Evolutionary conservation across 1,139 yeast species (phyloP).

Genomic region (Pichia sp.): DNA sequence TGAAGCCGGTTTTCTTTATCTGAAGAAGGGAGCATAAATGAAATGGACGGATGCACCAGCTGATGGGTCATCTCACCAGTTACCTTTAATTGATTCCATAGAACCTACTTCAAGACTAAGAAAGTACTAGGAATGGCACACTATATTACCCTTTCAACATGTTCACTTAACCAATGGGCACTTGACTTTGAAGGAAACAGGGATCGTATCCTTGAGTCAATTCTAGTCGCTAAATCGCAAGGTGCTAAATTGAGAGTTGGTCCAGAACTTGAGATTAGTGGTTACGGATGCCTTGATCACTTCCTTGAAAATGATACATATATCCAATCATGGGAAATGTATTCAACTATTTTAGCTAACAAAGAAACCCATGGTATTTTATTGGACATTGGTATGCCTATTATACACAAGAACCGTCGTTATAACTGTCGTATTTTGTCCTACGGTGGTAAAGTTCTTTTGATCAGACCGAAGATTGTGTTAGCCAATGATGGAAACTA

Average conservation of each 20-base stretch:
- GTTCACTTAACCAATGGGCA: conserved; percentile 96
- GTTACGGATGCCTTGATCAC: conserved; percentile 95
- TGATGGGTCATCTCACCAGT: no score
- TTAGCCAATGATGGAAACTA: conserved; percentile 97
- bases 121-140: conserved; percentile 55
- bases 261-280: conserved; percentile 92
- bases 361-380: conserved; percentile 66
- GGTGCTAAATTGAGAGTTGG: conserved; percentile 90
- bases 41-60: no score
- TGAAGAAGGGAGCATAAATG: no score
- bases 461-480: conserved; percentile 88
- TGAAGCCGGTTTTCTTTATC: no score
- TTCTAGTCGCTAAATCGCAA: conserved; percentile 60
- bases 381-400: conserved; percentile 92
- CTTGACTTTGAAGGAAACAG: conserved; percentile 96
- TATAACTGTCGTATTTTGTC: conserved; percentile 89
- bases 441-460: conserved; percentile 65
- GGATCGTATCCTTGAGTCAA: conserved; percentile 80
- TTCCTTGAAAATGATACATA: conserved; percentile 85
- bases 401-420: conserved; percentile 77
- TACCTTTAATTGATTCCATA: no score
- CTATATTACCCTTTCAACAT: conserved; percentile 52
- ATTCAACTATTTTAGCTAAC: conserved; percentile 62
- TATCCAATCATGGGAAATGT: conserved; percentile 92
- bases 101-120: no score